Evolutionary conservation across 257 asterid species (phyloP).

Genomic region (Gardenia jasminoides): DNA sequence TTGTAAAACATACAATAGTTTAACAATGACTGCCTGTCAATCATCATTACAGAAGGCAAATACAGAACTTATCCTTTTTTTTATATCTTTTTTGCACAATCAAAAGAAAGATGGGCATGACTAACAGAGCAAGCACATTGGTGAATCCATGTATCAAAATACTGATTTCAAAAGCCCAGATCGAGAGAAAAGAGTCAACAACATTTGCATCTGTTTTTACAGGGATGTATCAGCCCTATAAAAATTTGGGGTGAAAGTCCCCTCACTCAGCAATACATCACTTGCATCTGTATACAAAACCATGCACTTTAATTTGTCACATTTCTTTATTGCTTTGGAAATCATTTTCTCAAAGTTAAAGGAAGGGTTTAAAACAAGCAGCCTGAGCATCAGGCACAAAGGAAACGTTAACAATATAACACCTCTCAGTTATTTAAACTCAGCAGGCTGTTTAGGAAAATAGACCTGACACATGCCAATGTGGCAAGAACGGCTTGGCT

Average conservation of each 20-base stretch:
- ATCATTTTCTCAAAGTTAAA: not conserved
- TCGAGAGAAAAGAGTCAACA: not conserved
- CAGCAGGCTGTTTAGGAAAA: too few relatives aligned
- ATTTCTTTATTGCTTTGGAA: not conserved
- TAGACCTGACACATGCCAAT: too few relatives aligned
- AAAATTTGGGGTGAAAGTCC: not conserved
- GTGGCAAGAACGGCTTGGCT: too few relatives aligned
- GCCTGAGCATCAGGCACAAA: not conserved
- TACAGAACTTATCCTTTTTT: not conserved
- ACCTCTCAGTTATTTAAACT: too few relatives aligned
- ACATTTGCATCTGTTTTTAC: too few relatives aligned
- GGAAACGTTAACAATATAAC: too few relatives aligned
- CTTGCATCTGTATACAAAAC: not conserved
- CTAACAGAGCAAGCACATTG: not conserved
- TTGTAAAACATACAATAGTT: not conserved
- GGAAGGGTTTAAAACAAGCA: not conserved
- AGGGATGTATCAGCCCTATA: not conserved
- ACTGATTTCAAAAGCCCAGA: not conserved
- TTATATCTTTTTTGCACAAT: not conserved
- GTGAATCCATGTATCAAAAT: not conserved
- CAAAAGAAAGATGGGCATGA: not conserved
- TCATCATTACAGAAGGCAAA: not conserved
- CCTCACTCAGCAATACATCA: not conserved
- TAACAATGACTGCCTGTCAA: not conserved
- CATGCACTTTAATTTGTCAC: not conserved